Conservation (phyloP, 1,284 basidiomycete species). For the Prillingera fragicola region DNA sequence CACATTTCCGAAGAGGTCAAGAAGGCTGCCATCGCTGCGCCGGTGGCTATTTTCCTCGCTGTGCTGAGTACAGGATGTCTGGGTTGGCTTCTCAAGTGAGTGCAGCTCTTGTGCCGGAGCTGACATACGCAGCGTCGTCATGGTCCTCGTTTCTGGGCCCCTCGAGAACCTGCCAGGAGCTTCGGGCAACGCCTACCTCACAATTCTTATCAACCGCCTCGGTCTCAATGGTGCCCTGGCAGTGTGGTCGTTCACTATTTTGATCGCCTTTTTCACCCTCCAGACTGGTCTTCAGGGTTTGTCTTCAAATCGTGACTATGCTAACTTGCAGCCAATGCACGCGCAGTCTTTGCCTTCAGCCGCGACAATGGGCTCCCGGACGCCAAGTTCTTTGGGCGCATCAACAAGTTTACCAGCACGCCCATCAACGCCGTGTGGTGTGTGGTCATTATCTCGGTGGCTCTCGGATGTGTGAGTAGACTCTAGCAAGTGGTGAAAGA, state of each 20-base stretch:
- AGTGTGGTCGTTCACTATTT: slow-evolving; percentile 57
- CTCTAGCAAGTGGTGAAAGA: no score
- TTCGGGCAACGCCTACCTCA: slow-evolving; percentile 64
- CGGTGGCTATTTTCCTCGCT: slow-evolving; percentile 77
- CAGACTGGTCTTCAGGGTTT: slow-evolving; percentile 63
- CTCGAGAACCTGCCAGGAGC: slow-evolving; percentile 51
- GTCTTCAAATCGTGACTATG: background rate
- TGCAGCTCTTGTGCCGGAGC: background rate
- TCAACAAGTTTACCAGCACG: slow-evolving; percentile 62
- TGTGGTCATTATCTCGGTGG: slow-evolving; percentile 55
- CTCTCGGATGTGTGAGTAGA: slow-evolving; percentile 40
- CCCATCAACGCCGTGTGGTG: slow-evolving; percentile 79
- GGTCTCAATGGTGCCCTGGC: slow-evolving; percentile 65
- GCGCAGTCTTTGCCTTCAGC: slow-evolving; percentile 76
- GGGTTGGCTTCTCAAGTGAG: slow-evolving; percentile 69
- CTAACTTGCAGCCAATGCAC: slow-evolving; percentile 61
- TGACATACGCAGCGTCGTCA: slow-evolving; percentile 32
- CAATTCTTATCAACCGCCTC: slow-evolving; percentile 70
- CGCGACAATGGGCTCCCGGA: slow-evolving; percentile 65
- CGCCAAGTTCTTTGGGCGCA: slow-evolving; percentile 66
- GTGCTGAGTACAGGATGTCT: slow-evolving; percentile 76
- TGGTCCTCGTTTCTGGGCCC: slow-evolving; percentile 74
- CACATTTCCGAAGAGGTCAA: slow-evolving; percentile 91
- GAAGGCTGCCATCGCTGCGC: slow-evolving; percentile 79
- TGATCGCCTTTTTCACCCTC: slow-evolving; percentile 77